Percentiles rank a stretch among this genome's conserved stretches.
Conservation (phyloP, 148 eudicot genomes). For the Cornus florida region DNA sequence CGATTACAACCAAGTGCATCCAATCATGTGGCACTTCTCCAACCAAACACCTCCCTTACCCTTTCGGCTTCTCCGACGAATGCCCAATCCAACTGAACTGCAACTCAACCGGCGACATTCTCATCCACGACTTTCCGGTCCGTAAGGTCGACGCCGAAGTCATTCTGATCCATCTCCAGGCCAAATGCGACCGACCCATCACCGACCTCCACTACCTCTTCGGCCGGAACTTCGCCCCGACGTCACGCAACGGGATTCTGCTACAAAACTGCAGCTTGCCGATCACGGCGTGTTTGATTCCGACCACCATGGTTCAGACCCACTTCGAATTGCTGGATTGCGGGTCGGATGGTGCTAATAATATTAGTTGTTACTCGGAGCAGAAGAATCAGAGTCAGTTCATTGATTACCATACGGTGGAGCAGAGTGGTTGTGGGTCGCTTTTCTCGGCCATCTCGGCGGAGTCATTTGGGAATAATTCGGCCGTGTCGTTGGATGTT, state of each 20-base stretch:
- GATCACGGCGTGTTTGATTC: slow-evolving; percentile 32
- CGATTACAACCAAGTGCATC: slow-evolving; percentile 7
- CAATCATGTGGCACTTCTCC: slow-evolving; percentile 25
- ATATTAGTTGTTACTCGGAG: slow-evolving; percentile 46
- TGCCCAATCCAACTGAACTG: slow-evolving; percentile 50
- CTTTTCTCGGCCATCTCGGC: slow-evolving; percentile 39
- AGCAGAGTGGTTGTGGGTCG: slow-evolving; percentile 24
- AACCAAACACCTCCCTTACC: slow-evolving; percentile 23
- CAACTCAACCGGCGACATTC: slow-evolving; percentile 22
- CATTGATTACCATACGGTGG: slow-evolving; percentile 22
- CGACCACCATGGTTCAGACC: slow-evolving; percentile 42
- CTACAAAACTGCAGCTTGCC: slow-evolving; percentile 33
- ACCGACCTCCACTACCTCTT: slow-evolving; percentile 26
- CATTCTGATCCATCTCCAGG: slow-evolving; percentile 33
- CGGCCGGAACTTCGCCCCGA: slow-evolving; percentile 38
- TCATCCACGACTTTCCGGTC: slow-evolving; percentile 26
- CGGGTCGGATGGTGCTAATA: background rate
- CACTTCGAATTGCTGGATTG: slow-evolving; percentile 42
- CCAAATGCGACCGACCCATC: slow-evolving; percentile 44
- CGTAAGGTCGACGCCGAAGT: slow-evolving; percentile 10
- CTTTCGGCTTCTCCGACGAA: slow-evolving; percentile 53
- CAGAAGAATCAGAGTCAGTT: slow-evolving; percentile 14
- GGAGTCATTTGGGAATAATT: slow-evolving; percentile 15
- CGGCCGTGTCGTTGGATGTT: slow-evolving; percentile 41
- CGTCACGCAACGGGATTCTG: slow-evolving; percentile 41